phyloP scores from a whole-genome alignment of 2,329 filamentous ascomycete species.

The Fusarium sp. region DNA sequence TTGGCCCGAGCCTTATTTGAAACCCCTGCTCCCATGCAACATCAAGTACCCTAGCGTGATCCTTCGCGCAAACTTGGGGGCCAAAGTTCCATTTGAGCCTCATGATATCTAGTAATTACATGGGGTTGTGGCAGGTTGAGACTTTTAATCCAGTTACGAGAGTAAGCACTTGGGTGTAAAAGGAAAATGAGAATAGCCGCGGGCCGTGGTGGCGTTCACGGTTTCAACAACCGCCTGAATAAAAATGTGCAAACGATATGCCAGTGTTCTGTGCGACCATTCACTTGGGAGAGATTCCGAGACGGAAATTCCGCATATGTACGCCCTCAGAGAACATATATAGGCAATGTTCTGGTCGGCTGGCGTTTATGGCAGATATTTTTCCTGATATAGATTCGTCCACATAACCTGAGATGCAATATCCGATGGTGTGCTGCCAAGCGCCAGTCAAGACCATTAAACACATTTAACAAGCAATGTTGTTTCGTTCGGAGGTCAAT shows the following conservation, averaged over 20 bases:
- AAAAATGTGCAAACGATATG: not conserved
- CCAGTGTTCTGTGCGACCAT: not conserved
- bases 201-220: not conserved
- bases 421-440: not conserved
- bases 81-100: slow-evolving; percentile 1
- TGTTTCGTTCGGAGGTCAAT: not conserved
- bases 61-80: not conserved
- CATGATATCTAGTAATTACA: not conserved
- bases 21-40: not conserved
- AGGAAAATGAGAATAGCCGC: not conserved
- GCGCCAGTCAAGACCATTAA: not conserved
- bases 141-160: not conserved
- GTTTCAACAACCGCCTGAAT: not conserved
- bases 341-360: not conserved
- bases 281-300: not conserved
- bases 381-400: not conserved
- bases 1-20: not conserved
- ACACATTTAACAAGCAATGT: rapidly evolving
- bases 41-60: not conserved
- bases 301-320: not conserved
- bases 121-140: not conserved
- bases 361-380: not conserved
- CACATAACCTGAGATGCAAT: not conserved
- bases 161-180: slow-evolving; percentile 8
- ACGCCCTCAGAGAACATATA: too few relatives aligned